Evolutionary conservation across 1,139 yeast species (phyloP).

Genomic region (Lodderomyces oxycetoniae): DNA sequence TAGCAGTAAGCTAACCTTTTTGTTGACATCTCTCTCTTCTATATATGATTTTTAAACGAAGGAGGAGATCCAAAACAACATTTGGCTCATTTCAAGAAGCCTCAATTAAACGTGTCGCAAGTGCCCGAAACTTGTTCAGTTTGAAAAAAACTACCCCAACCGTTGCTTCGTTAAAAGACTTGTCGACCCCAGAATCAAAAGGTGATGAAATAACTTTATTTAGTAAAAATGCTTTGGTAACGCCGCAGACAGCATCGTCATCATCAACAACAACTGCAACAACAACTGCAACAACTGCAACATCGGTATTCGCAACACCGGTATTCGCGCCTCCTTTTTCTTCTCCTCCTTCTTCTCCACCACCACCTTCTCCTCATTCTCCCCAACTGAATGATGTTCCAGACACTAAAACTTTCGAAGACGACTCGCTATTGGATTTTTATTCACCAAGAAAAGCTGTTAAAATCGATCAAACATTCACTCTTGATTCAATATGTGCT

Average conservation of each 20-base stretch:
- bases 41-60: too few species aligned
- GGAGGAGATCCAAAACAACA: too few species aligned
- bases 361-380: not conserved
- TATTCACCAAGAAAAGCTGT: constrained; percentile 6
- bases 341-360: not conserved
- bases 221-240: too few species aligned
- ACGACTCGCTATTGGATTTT: constrained; percentile 5
- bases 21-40: too few species aligned
- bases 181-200: too few species aligned
- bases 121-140: not conserved
- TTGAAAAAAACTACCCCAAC: not conserved
- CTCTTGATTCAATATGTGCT: constrained; percentile 3
- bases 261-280: not conserved
- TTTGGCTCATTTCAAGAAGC: too few species aligned
- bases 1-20: too few species aligned
- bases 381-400: not conserved
- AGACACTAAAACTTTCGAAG: constrained; percentile 6
- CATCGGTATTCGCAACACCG: not conserved
- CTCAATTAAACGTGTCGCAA: not conserved
- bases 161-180: not conserved
- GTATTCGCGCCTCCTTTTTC: not conserved
- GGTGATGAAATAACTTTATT: too few species aligned
- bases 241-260: not conserved
- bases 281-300: not conserved
- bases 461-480: not conserved